These are phyloP conservation scores for Dactylellina parvicollis DNA, from an alignment of 2,329 filamentous ascomycete genomes.

Conservation along the genomic window DNA sequence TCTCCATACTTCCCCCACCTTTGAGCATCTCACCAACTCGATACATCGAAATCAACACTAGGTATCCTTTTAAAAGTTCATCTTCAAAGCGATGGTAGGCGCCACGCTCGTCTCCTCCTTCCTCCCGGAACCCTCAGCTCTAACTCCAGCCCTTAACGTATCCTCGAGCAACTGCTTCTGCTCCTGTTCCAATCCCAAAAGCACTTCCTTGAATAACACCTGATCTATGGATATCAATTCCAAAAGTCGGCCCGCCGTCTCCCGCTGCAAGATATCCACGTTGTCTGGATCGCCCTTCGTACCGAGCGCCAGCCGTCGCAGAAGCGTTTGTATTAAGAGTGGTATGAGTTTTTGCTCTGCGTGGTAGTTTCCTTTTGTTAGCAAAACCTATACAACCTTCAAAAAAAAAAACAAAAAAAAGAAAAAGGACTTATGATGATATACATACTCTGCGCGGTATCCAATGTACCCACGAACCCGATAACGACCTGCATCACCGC, in stretches of 20 bases:
- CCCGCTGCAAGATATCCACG: slow-evolving; percentile 67
- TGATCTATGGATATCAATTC: slow-evolving; percentile 83
- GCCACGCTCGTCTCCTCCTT: slow-evolving; percentile 64
- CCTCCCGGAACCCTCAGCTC: slow-evolving; percentile 63
- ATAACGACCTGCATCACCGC: slow-evolving; percentile 79
- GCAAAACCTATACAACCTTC: too few species aligned
- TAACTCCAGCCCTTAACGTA: slow-evolving; percentile 71
- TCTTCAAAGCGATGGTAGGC: slow-evolving; percentile 91
- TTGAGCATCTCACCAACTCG: too few species aligned
- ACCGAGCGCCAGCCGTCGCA: slow-evolving; percentile 61
- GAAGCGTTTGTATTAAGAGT: slow-evolving; percentile 70
- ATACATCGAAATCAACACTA: too few species aligned
- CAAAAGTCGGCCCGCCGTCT: slow-evolving; percentile 79
- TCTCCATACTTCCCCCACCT: too few species aligned
- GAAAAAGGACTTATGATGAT: slow-evolving; percentile 56
- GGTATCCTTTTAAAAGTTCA: slow-evolving; percentile 66
- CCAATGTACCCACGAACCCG: slow-evolving; percentile 69
- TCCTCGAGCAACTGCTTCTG: slow-evolving; percentile 83
- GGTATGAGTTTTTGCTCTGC: slow-evolving; percentile 80
- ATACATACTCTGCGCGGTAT: slow-evolving; percentile 40
- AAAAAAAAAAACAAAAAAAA: too few species aligned
- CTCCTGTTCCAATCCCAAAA: slow-evolving; percentile 74
- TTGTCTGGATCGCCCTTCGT: slow-evolving; percentile 67
- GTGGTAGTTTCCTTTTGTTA: slow-evolving; percentile 30
- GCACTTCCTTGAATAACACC: slow-evolving; percentile 75